Conservation (phyloP, 768 basidiomycete genomes). For the Galerina sulciceps region DNA sequence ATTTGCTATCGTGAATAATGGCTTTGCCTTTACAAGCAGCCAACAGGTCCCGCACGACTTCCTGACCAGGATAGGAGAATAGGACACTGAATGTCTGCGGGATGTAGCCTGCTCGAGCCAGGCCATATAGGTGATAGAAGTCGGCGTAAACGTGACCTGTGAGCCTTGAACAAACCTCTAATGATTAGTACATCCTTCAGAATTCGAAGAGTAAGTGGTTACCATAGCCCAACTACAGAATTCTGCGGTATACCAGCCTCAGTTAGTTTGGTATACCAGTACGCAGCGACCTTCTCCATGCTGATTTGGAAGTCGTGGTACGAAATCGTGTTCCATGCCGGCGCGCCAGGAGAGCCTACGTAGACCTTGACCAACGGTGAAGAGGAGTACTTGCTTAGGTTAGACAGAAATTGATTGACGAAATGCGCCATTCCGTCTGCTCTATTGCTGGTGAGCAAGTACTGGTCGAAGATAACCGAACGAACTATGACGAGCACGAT, state of each 20-base stretch:
- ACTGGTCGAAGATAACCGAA: too few relatives aligned
- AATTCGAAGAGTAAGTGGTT: constrained; percentile 17
- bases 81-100: constrained; percentile 64
- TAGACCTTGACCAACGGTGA: constrained; percentile 10
- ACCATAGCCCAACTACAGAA: constrained; percentile 70
- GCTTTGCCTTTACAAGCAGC: constrained; percentile 56
- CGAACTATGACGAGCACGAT: too few relatives aligned
- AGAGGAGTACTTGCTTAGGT: not conserved
- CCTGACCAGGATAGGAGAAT: constrained; percentile 58
- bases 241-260: constrained; percentile 44
- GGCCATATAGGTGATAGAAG: constrained; percentile 63
- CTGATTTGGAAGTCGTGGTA: constrained; percentile 53
- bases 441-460: too few relatives aligned
- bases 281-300: constrained; percentile 57
- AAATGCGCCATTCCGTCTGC: too few relatives aligned
- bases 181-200: not conserved
- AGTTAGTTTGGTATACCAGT: constrained; percentile 54
- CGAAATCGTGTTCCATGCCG: constrained; percentile 26
- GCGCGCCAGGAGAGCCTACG: constrained; percentile 2
- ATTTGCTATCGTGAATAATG: constrained; percentile 58
- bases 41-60: constrained; percentile 66
- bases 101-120: constrained; percentile 66
- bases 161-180: constrained; percentile 48
- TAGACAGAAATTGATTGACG: too few relatives aligned
- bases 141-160: constrained; percentile 66